Percentiles rank a stretch among this genome's conserved stretches.
phyloP scores from a whole-genome alignment of 345 rosid species.

The Aquilaria yunnanensis region DNA sequence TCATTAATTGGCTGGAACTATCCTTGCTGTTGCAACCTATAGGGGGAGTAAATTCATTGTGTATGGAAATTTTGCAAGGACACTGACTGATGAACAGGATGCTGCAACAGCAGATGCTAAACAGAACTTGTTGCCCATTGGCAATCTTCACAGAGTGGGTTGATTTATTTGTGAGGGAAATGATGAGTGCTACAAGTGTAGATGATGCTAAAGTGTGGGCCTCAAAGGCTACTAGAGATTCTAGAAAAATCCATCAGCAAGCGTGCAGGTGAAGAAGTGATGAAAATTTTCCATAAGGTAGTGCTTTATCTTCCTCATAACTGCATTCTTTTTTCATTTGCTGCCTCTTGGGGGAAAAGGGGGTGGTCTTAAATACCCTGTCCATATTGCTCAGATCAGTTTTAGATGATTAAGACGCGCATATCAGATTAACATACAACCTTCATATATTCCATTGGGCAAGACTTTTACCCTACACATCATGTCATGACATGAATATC shows the following conservation, averaged over 20 bases:
- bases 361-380: too few relatives aligned
- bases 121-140: conserved; percentile 13
- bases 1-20: not conserved
- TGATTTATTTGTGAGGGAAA: conserved; percentile 65
- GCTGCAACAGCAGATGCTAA: conserved; percentile 15
- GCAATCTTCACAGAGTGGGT: conserved; percentile 66
- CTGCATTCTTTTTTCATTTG: too few relatives aligned
- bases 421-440: too few relatives aligned
- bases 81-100: conserved; percentile 17
- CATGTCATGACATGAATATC: too few relatives aligned
- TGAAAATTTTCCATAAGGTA: conserved; percentile 51
- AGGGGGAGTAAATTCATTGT: not conserved
- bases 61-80: conserved; percentile 12
- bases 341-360: too few relatives aligned
- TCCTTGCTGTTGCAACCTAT: too few relatives aligned
- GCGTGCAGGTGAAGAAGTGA: conserved; percentile 43
- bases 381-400: too few relatives aligned
- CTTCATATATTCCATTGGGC: too few relatives aligned
- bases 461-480: too few relatives aligned
- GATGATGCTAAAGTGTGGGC: conserved; percentile 79
- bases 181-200: conserved; percentile 44
- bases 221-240: conserved; percentile 46
- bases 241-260: conserved; percentile 61
- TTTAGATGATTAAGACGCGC: too few relatives aligned
- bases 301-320: not conserved